Evolutionary conservation across 2,329 filamentous ascomycete species (phyloP), one percentile per base, ranked within the genome.

Genomic region (Ceratocystiopsis brevicomis): DNA sequence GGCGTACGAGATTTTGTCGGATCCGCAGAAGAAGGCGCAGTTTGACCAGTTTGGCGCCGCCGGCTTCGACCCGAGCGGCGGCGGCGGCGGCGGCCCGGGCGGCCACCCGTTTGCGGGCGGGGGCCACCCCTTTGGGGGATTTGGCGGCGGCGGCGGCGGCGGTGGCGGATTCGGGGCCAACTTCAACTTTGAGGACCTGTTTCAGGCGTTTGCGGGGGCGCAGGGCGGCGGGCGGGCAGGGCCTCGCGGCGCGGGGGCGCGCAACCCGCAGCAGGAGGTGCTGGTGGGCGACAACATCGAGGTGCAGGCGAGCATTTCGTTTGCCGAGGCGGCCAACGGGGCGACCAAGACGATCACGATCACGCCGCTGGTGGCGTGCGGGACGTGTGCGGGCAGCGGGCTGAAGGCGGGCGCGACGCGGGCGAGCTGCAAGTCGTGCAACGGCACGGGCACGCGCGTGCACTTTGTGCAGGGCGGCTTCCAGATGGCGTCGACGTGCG

Each of bases 131-230:
- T 81, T 79, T 55, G 63, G 64, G 35, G 76, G 75, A 6, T 73
- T 71, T 47, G 66, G 65, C 14, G 64, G 45, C 36, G 77, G 78
- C 12, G 64, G n/a, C n/a, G n/a, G 45, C 19, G 64, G 64, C 17
- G 69, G 71, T 51, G 78, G 78, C 30, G 81, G 81, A 0, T 88
- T 88, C 56, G 75, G 80, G 14, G 73, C 73, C 2, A 83, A 87
- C 50, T 87, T 96, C 67, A 93, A 93, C 57, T 94, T 98, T 50
- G 90, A 96, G 49, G 90, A 98, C 60, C 66, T 98, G 12, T 96
- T 98, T 58, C 82, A 79, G 42, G 85, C 85, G 9, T 95, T 95
- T 56, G 71, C 76, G 3, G 81, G n/a, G 35, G 35, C 35, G 35
- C 35, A n/a, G 35, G 76, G 79, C 50, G 71, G 75, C 15, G 61